Base-by-base conservation (phyloP, 805 yeast species). In the Nakazawaea holstii region DNA sequence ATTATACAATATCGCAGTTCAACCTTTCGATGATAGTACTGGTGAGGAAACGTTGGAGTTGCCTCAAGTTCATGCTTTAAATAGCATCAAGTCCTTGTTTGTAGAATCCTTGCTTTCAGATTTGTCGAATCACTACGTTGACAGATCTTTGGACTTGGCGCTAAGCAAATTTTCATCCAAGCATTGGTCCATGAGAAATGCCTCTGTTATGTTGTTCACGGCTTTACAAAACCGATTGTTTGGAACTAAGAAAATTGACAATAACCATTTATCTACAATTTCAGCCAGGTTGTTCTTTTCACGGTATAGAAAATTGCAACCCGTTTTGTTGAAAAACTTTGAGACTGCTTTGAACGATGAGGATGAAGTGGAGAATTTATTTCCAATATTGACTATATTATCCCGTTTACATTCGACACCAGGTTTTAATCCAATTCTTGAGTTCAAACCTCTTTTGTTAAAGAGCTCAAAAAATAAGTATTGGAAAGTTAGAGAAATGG, bases 61-160 rank as follows among this genome's bases (percentile, higher is more conserved):
- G 13, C 94, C 98, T 0, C 97, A 91, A 59, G 96, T 92, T 0
- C 95, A 92, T 66, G 97, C 97, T 0, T 81, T 88, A 59, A 92
- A 92, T 59, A 84, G 95, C 59, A 77, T 94, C 48, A 80, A 78
- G 52, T 83, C 83, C 2, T 70, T 92, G 1, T 82, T 90, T 53
- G 76, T 75, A 20, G 97, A 91, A 49, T 73, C 91, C 0, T 68
- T 75, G 20, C 65, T 94, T n/a, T 67, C 88, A 0, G 73, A 68
- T 1, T 63, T 67, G 1, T 74, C 86, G 9, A 61, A 76, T 0
- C 62, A 65, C 4, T 82, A 69, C 58, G 70, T 83, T 8, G 82
- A 82, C 49, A 63, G 66, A 9, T 84, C 87, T 0, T 65, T 92
- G 27, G 70, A 72, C 26, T 61, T 87, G 17, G 72, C 95, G 0